Evolutionary conservation across 1,284 basidiomycete species (phyloP).

Genomic region (Ceratobasidium sp.): DNA sequence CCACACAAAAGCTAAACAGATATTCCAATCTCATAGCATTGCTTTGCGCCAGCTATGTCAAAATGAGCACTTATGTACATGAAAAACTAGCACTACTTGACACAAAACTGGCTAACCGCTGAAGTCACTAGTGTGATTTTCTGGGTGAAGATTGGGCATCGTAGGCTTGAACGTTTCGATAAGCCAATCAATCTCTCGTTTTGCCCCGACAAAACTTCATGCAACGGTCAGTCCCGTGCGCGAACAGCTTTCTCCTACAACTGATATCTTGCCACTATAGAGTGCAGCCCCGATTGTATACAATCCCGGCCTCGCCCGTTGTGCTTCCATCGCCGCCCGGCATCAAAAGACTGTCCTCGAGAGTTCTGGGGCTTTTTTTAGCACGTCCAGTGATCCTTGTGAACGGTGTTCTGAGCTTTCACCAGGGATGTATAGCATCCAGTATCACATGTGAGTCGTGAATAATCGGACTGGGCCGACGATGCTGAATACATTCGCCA

Average conservation of each 20-base stretch:
- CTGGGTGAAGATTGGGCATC: neutral
- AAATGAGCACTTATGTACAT: neutral
- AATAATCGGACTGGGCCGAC: neutral
- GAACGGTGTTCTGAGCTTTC: neutral
- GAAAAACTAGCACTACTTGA: neutral
- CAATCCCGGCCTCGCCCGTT: neutral
- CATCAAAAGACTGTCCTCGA: neutral
- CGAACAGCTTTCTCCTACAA: neutral
- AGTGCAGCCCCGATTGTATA: neutral
- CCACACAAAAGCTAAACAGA: neutral
- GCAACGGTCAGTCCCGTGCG: neutral
- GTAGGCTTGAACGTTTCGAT: neutral
- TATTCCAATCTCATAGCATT: neutral
- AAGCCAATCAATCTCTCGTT: too few relatives aligned
- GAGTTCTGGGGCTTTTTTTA: neutral
- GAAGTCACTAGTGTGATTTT: neutral
- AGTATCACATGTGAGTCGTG: neutral
- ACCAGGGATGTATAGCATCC: neutral
- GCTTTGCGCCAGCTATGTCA: neutral
- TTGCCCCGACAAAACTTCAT: too few relatives aligned
- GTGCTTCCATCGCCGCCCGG: neutral
- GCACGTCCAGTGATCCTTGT: neutral
- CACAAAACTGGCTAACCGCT: neutral
- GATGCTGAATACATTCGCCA: neutral
- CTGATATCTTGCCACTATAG: neutral